Evolutionary conservation across 495 filamentous ascomycete genomes (phyloP).

Genomic region (Cercophora samala): DNA sequence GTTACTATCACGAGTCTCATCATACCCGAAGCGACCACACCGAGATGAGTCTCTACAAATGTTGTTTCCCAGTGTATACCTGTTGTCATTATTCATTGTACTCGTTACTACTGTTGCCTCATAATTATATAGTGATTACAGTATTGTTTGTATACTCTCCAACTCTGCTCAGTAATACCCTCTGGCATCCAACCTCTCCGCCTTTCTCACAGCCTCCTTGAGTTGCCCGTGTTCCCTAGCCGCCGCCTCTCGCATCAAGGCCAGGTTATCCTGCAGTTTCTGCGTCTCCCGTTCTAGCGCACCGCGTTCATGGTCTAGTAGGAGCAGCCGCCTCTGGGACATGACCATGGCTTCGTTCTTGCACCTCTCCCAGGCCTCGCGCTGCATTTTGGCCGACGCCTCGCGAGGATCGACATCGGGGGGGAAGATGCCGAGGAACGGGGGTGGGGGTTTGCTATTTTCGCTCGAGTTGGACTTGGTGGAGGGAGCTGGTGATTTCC

Average conservation of each 20-base stretch:
- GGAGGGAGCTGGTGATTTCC: background rate
- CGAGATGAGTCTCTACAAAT: too few relatives aligned
- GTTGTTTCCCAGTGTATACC: too few relatives aligned
- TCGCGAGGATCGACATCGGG: slow-evolving; percentile 22
- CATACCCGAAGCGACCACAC: too few relatives aligned
- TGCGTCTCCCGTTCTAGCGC: slow-evolving; percentile 26
- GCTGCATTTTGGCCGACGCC: slow-evolving; percentile 26
- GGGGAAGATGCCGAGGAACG: slow-evolving; percentile 12
- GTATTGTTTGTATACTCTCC: too few relatives aligned
- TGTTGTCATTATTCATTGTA: background rate
- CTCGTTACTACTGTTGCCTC: background rate
- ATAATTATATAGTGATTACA: too few relatives aligned
- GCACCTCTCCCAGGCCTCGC: slow-evolving; percentile 31
- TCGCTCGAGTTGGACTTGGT: background rate
- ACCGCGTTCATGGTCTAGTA: slow-evolving; percentile 27
- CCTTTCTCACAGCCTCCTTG: slow-evolving; percentile 19
- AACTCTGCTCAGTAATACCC: background rate
- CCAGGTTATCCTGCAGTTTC: slow-evolving; percentile 26
- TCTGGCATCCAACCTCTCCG: slow-evolving; percentile 14
- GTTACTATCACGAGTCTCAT: too few relatives aligned
- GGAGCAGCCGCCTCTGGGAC: slow-evolving; percentile 25
- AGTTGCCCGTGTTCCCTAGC: slow-evolving; percentile 7
- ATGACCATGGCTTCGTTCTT: slow-evolving; percentile 27
- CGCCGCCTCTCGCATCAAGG: slow-evolving; percentile 20
- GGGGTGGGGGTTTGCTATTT: background rate